Evolutionary conservation across 1,139 yeast species (phyloP), one percentile per base, ranked within the genome.

Genomic region (Taphrina confusa): DNA sequence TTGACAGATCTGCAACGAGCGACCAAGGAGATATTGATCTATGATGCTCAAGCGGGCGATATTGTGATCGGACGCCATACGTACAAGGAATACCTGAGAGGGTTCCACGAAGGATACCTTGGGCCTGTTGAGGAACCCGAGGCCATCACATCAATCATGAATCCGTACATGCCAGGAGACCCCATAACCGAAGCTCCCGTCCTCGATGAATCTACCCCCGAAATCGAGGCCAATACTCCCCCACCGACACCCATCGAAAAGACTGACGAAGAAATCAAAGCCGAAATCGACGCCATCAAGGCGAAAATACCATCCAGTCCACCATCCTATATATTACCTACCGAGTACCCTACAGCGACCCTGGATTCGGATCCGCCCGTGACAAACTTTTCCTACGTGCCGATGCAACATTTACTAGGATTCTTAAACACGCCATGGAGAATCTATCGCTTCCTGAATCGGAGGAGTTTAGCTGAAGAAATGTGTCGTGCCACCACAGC

Each of bases 1-100:
- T 14, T 54, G 45, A 44, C 58, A 11, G 58, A 54, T 9, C 22
- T 54, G 44, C 58, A 54, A 25, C 47, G 58, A 5, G 22, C 63
- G 65, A 31, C 68, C 65, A 36, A 45, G 61, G n/a, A 57, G 22
- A 27, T 47, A 40, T 25, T 63, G 45, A 51, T 33, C 39, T 61
- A 60, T 1, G 67, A 72, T n/a, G 59, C 57, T 11, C 49, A 76
- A 28, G 81, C 85, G 6, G 98, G 98, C 54, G 85, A 90, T 12
- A 80, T 94, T 23, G 88, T 97, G 71, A 76, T 94, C 31, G 99
- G 99, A 1, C 80, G 99, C 70, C 98, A 98, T 61, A 92, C 97
- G 0, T 92, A 82, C 72, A 92, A 91, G 72, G 99, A 94, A 75
- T 94, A 88, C 70, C 72, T 94, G 61, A 80, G 82, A 57, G 99